A percentile compares a stretch with the other conserved stretches of the same genome.
These are phyloP conservation scores for Exsudoporus frostii DNA, from an alignment of 768 basidiomycete species.

Conservation along the genomic window DNA sequence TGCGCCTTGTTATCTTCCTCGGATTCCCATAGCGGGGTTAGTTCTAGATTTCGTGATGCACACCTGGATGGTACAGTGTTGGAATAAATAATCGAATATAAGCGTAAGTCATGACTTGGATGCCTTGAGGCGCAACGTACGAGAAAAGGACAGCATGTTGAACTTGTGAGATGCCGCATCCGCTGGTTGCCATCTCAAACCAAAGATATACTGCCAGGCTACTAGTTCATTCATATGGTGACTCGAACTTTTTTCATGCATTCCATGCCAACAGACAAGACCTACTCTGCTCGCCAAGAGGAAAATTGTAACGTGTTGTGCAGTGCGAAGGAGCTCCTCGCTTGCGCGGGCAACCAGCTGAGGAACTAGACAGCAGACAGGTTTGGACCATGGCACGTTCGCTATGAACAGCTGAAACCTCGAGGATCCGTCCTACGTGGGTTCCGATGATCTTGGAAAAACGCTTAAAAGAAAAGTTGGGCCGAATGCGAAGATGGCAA, in stretches of 20 bases:
- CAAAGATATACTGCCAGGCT: too few relatives aligned
- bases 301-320: not conserved
- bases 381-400: not conserved
- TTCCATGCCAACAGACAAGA: not conserved
- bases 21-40: too few relatives aligned
- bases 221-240: not conserved
- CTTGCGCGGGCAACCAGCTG: not conserved
- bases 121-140: too few relatives aligned
- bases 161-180: too few relatives aligned
- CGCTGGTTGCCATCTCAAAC: too few relatives aligned
- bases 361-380: not conserved
- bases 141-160: too few relatives aligned
- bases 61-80: too few relatives aligned
- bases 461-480: not conserved
- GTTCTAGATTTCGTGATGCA: too few relatives aligned
- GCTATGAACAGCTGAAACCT: not conserved
- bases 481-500: not conserved
- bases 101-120: too few relatives aligned
- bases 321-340: not conserved
- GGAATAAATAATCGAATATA: too few relatives aligned
- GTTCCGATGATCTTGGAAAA: constrained; percentile 10
- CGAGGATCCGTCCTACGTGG: constrained; percentile 5
- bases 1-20: too few relatives aligned
- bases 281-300: not conserved
- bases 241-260: not conserved